phyloP scores from a whole-genome alignment of 306 rosid species.

The Comarum palustre region DNA sequence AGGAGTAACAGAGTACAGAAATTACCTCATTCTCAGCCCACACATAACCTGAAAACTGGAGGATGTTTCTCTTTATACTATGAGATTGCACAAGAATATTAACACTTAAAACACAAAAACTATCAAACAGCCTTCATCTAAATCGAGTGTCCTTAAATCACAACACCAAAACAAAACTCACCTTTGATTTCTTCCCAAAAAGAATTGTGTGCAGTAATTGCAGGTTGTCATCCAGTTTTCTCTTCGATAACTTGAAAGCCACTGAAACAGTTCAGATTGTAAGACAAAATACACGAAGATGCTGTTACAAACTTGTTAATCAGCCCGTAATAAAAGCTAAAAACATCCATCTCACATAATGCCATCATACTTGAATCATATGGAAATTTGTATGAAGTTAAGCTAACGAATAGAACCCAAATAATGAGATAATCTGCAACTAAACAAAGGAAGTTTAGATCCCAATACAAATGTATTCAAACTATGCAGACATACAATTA shows the following conservation, averaged over 20 bases:
- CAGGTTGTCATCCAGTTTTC: constrained; percentile 86
- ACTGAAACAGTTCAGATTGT: constrained; percentile 58
- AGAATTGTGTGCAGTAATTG: constrained; percentile 76
- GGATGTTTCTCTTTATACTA: constrained; percentile 59
- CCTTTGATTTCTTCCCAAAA: constrained; percentile 88
- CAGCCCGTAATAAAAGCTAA: constrained; percentile 5
- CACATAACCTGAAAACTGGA: constrained; percentile 81
- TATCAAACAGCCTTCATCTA: too few relatives aligned
- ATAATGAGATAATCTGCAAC: neutral
- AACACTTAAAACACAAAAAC: constrained; percentile 21
- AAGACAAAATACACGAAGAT: constrained; percentile 30
- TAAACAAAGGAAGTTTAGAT: neutral
- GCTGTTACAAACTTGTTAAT: neutral
- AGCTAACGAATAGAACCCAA: neutral
- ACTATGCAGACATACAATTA: neutral
- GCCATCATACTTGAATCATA: neutral
- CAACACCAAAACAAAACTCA: constrained; percentile 22
- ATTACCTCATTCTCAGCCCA: constrained; percentile 86
- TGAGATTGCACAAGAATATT: constrained; percentile 51
- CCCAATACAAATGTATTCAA: neutral
- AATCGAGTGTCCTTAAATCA: too few relatives aligned
- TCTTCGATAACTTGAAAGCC: constrained; percentile 89
- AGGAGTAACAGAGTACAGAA: neutral
- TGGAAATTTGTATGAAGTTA: neutral
- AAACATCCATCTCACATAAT: neutral